Evolutionary conservation across 2,329 filamentous ascomycete species (phyloP).

Genomic region (Lizonia empirigonia): DNA sequence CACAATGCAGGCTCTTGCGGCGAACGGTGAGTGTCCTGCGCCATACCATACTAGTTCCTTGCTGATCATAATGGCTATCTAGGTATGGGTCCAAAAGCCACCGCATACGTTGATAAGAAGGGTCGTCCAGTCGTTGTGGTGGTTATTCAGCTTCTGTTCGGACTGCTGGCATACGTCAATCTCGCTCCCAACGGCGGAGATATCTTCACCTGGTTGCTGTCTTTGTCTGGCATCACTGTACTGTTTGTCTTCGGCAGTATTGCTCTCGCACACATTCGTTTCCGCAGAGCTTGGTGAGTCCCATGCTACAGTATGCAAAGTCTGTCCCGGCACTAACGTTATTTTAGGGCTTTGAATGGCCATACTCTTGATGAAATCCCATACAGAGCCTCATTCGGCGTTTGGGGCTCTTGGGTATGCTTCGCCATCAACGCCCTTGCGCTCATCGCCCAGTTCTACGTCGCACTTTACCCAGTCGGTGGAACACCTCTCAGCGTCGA

Average conservation of each 20-base stretch:
- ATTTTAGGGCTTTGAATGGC: slow-evolving; percentile 23
- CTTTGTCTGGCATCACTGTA: slow-evolving; percentile 71
- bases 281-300: slow-evolving; percentile 61
- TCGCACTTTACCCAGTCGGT: slow-evolving; percentile 34
- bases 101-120: slow-evolving; percentile 79
- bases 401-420: slow-evolving; percentile 45
- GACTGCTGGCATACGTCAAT: slow-evolving; percentile 74
- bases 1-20: slow-evolving; percentile 60
- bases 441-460: slow-evolving; percentile 49
- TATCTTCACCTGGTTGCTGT: slow-evolving; percentile 79
- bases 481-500: slow-evolving; percentile 40
- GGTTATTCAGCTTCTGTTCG: slow-evolving; percentile 67
- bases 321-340: background rate
- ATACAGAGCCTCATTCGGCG: slow-evolving; percentile 45
- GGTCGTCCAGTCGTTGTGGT: slow-evolving; percentile 80
- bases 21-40: slow-evolving; percentile 16
- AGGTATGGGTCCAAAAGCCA: slow-evolving; percentile 71
- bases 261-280: slow-evolving; percentile 87
- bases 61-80: background rate
- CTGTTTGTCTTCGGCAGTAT: slow-evolving; percentile 82
- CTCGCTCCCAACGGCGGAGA: slow-evolving; percentile 61
- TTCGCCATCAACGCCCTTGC: slow-evolving; percentile 42
- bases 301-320: background rate
- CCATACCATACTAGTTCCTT: background rate
- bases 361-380: slow-evolving; percentile 48